A percentile compares a stretch with the other conserved stretches of the same genome.
Conservation (phyloP, 2,329 filamentous ascomycete genomes). For the Hirsutella minnesotensis region DNA sequence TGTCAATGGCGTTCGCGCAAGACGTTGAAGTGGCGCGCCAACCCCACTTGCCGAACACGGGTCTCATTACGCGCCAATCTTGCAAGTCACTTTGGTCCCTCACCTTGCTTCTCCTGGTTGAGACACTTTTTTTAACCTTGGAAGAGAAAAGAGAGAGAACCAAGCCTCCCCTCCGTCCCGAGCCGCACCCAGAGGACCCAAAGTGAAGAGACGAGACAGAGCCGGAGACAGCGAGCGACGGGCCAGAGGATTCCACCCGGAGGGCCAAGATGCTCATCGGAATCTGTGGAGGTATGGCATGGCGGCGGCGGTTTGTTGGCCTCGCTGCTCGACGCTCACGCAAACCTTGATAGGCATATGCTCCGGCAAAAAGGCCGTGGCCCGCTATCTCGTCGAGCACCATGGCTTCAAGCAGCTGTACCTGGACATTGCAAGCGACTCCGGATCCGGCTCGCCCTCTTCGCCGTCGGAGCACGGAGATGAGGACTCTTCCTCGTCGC, state of each 20-base stretch:
- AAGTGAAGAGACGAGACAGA: background rate
- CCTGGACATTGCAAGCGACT: constrained; percentile 26
- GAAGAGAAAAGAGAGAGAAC: too few relatives aligned
- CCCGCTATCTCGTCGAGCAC: constrained; percentile 72
- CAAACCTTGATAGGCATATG: constrained; percentile 62
- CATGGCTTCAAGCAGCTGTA: constrained; percentile 70
- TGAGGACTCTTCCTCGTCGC: constrained; percentile 4
- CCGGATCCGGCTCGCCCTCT: background rate
- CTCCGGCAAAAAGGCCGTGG: constrained; percentile 83
- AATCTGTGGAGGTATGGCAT: constrained; percentile 54
- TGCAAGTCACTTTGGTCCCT: too few relatives aligned
- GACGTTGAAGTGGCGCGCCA: too few relatives aligned
- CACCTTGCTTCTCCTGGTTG: too few relatives aligned
- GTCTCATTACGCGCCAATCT: too few relatives aligned
- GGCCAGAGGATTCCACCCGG: background rate
- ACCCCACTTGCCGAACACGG: too few relatives aligned
- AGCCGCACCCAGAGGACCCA: background rate
- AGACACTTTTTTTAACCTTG: too few relatives aligned
- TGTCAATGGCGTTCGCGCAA: too few relatives aligned
- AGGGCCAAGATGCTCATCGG: constrained; percentile 57
- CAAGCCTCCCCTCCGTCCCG: too few relatives aligned
- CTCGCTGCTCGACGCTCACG: constrained; percentile 3
- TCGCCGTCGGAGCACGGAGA: constrained; percentile 4
- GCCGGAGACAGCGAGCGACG: too few relatives aligned
- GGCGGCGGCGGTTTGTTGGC: background rate